These are phyloP conservation scores for Beta corolliflora DNA, from an alignment of 179 eudicot species.

Conservation along the genomic window DNA sequence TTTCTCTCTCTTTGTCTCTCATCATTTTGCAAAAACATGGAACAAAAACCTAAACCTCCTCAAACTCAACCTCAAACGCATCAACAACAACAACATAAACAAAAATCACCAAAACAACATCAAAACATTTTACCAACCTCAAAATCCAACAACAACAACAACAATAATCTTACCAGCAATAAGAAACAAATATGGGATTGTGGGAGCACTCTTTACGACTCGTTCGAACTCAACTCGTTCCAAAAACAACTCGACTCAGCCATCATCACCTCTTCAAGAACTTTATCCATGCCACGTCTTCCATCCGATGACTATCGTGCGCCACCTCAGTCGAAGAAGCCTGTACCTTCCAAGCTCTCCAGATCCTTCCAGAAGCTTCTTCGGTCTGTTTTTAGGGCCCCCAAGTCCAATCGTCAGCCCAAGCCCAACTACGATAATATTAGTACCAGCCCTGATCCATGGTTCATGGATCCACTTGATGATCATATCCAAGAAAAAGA, in stretches of 20 bases:
- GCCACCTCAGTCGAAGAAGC: slow-evolving; percentile 24
- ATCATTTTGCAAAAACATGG: neutral
- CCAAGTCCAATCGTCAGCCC: slow-evolving; percentile 19
- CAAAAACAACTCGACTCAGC: slow-evolving; percentile 75
- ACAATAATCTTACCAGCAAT: neutral
- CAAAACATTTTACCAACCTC: neutral
- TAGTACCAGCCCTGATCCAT: slow-evolving; percentile 31
- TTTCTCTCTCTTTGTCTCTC: too few species aligned
- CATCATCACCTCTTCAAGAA: slow-evolving; percentile 54
- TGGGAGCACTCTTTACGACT: slow-evolving; percentile 83
- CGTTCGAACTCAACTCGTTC: slow-evolving; percentile 72
- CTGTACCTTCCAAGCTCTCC: slow-evolving; percentile 42
- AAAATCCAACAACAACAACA: neutral
- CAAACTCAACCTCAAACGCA: neutral
- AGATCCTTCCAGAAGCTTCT: slow-evolving; percentile 65
- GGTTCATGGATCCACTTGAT: slow-evolving; percentile 23
- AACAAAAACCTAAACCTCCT: neutral
- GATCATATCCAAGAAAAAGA: neutral
- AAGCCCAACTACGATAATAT: neutral
- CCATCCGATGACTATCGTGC: slow-evolving; percentile 33
- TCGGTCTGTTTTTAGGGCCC: slow-evolving; percentile 47
- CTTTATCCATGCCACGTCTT: slow-evolving; percentile 82
- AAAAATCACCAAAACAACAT: neutral
- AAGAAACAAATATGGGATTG: slow-evolving; percentile 63
- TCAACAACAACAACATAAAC: neutral